Conservation (phyloP, 2,329 filamentous ascomycete species). For the Microdochium nivale region DNA sequence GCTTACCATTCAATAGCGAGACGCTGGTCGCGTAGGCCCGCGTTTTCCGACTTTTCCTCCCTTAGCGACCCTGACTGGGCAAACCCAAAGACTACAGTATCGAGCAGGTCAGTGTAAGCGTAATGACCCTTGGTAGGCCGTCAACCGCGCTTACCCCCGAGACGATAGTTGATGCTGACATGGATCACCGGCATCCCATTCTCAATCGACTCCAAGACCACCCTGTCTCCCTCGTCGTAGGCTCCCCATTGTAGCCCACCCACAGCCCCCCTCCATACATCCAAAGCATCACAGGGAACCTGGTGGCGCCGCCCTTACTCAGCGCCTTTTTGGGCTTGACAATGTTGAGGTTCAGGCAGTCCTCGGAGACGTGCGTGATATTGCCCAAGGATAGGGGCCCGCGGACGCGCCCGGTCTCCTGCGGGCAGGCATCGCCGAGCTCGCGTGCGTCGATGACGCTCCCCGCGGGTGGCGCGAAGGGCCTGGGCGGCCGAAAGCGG, state of each 20-base stretch:
- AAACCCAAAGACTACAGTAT: constrained; percentile 7
- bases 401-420: constrained; percentile 20
- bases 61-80: constrained; percentile 6
- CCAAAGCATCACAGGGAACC: constrained; percentile 22
- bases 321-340: constrained; percentile 13
- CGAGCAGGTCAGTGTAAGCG: not conserved
- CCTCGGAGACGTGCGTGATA: constrained; percentile 24
- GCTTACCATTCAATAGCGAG: constrained; percentile 21
- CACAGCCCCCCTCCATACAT: constrained; percentile 18
- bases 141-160: constrained; percentile 2
- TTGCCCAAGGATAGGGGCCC: constrained; percentile 23
- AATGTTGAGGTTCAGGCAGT: constrained; percentile 20
- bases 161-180: constrained; percentile 15
- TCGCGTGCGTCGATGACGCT: constrained; percentile 26
- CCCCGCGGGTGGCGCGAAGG: constrained; percentile 20
- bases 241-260: constrained; percentile 13
- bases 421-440: constrained; percentile 35
- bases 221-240: constrained; percentile 24
- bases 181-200: constrained; percentile 21
- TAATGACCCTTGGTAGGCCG: too few species aligned
- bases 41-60: constrained; percentile 21
- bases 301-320: constrained; percentile 4
- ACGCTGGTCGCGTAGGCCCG: constrained; percentile 30
- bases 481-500: constrained; percentile 35
- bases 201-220: constrained; percentile 29